Evolutionary conservation across 73 alveolate species (phyloP), one percentile per base, ranked within the genome.

Genomic region (Paramecium pentaurelia): DNA sequence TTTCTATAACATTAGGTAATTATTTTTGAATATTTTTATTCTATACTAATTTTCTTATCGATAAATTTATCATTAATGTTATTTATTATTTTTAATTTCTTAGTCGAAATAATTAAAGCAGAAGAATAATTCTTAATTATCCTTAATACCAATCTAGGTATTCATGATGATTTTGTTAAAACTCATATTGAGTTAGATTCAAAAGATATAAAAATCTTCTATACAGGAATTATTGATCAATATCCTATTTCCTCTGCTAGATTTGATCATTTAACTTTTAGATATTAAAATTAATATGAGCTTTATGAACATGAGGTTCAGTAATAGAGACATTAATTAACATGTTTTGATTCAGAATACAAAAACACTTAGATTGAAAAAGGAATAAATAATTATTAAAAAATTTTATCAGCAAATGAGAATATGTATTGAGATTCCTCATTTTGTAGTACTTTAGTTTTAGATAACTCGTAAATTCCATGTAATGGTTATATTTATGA

Each of bases 61-160:
- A 16, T 45, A 37, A 75, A 75, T 75, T 75, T 34, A 75, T 75
- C 88, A 75, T 75, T 68, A 54, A 54, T 54, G 70, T 54, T 54
- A 54, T 54, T 54, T 54, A 54, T 54, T 54, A 54, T 54, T 18
- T 54, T 64, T 28, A 2, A 28, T 64, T 64, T 64, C 84, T 7
- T 64, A 28, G 49, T 34, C 25, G 30, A 64, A 11, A 54, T 18
- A 4, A 18, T 54, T 14, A 54, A 54, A 18, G 25, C 84, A 5
- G 49, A 64, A 28, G 49, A 64, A 64, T 20, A 64, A 34, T 64
- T 64, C 84, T 54, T 64, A 16, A 12, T 64, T 12, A 64, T 28
- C 10, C 2, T 64, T 28, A 64, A 64, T 20, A 28, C 47, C 8
- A 64, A 64, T 16, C 84, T 28, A 0, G 51, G 28, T 3, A 64